These are phyloP conservation scores for Cadophora sp. DNA, from an alignment of 2,329 filamentous ascomycete genomes.

Conservation along the genomic window DNA sequence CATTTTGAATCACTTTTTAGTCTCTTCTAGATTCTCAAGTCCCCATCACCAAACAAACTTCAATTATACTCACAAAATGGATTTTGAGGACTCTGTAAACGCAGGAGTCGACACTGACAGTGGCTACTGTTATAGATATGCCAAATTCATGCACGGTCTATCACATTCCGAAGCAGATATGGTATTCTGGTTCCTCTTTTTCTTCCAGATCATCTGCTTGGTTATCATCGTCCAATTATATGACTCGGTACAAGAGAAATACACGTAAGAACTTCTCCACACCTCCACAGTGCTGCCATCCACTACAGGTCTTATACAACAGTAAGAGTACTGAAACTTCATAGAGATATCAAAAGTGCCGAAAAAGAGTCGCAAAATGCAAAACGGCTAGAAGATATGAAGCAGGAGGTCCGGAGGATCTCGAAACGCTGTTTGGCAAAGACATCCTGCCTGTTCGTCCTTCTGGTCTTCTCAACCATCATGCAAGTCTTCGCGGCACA, in stretches of 20 bases:
- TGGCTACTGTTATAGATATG: slow-evolving; percentile 47
- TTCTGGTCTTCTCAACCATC: background rate
- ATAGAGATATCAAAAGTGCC: background rate
- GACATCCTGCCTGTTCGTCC: background rate
- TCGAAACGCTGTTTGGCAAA: background rate
- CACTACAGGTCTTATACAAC: background rate
- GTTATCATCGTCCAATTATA: slow-evolving; percentile 46
- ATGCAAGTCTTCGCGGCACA: slow-evolving; percentile 15
- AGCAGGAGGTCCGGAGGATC: background rate
- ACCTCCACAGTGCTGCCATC: background rate
- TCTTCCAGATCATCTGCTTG: slow-evolving; percentile 51
- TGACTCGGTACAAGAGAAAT: background rate
- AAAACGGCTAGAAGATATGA: background rate
- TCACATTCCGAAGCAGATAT: slow-evolving; percentile 50
- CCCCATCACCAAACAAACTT: background rate
- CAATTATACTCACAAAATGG: background rate
- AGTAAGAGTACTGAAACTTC: background rate
- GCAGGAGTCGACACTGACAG: background rate
- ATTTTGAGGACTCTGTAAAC: background rate
- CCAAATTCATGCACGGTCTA: slow-evolving; percentile 51
- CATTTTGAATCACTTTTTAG: background rate
- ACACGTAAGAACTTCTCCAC: background rate
- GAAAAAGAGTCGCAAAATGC: background rate
- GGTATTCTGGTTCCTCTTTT: slow-evolving; percentile 50
- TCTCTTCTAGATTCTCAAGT: background rate